A percentile compares a stretch with the other conserved stretches of the same genome.
These are phyloP conservation scores for Pulveroboletus sp. DNA, from an alignment of 768 basidiomycete species.

Conservation along the genomic window DNA sequence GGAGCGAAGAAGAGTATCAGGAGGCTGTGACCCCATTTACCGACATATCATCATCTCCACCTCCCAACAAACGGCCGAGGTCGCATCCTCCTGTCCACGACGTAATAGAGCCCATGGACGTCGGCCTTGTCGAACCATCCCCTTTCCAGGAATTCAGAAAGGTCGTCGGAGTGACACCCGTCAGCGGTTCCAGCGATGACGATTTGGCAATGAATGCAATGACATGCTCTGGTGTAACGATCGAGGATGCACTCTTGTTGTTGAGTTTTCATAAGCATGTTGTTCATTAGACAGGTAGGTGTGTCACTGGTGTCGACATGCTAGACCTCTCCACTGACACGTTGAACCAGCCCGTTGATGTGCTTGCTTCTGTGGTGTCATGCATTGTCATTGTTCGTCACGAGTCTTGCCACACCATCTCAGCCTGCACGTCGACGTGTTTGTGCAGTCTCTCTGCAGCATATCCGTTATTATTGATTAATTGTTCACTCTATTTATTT, in stretches of 20 bases:
- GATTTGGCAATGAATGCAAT: slow-evolving; percentile 25
- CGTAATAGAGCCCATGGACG: slow-evolving; percentile 28
- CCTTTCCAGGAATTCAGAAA: slow-evolving; percentile 49
- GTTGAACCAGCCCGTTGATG: slow-evolving; percentile 11
- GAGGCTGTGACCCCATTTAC: slow-evolving; percentile 74
- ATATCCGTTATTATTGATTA: slow-evolving; percentile 36
- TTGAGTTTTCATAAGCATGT: slow-evolving; percentile 70
- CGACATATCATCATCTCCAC: slow-evolving; percentile 40
- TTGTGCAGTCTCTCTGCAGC: slow-evolving; percentile 17
- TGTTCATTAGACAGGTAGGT: slow-evolving; percentile 42
- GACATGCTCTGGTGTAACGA: slow-evolving; percentile 50
- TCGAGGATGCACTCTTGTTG: slow-evolving; percentile 71
- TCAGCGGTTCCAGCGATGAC: slow-evolving; percentile 22
- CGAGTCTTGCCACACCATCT: slow-evolving; percentile 4
- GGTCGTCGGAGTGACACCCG: slow-evolving; percentile 25
- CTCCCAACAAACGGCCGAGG: slow-evolving; percentile 28
- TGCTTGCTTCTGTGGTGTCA: slow-evolving; percentile 13
- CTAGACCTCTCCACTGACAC: slow-evolving; percentile 8
- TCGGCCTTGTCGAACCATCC: slow-evolving; percentile 37
- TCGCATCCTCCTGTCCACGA: slow-evolving; percentile 30
- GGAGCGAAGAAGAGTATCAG: slow-evolving; percentile 67
- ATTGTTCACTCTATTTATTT: slow-evolving; percentile 27
- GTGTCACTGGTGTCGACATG: slow-evolving; percentile 3
- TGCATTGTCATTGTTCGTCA: slow-evolving; percentile 8
- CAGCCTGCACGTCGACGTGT: slow-evolving; percentile 6